Percentiles rank a stretch among this genome's conserved stretches.
phyloP scores from a whole-genome alignment of 768 basidiomycete genomes.

The Mycena metata region DNA sequence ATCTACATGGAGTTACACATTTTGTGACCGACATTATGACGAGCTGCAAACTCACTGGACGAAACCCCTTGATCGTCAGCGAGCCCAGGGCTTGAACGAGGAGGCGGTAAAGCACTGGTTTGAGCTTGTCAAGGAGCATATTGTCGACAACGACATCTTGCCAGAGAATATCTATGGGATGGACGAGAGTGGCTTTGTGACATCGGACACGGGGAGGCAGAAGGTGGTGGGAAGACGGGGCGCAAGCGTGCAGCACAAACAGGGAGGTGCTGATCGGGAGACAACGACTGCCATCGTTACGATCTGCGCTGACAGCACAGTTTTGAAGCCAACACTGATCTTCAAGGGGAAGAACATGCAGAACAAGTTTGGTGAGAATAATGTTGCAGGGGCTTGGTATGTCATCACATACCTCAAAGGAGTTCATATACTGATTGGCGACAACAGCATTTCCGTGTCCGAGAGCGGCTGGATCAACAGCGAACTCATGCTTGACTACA shows the following conservation, averaged over 20 bases:
- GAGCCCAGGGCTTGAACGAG: slow-evolving; percentile 47
- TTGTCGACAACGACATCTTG: slow-evolving; percentile 40
- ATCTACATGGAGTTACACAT: slow-evolving; percentile 46
- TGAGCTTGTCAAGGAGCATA: slow-evolving; percentile 45
- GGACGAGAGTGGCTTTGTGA: slow-evolving; percentile 54
- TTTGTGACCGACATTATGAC: slow-evolving; percentile 44
- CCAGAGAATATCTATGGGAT: slow-evolving; percentile 50
- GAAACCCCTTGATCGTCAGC: slow-evolving; percentile 47
- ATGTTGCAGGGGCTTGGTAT: slow-evolving; percentile 36
- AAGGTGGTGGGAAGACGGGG: slow-evolving; percentile 47
- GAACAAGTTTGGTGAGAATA: slow-evolving; percentile 27
- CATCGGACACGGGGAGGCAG: slow-evolving; percentile 43
- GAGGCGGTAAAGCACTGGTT: slow-evolving; percentile 50
- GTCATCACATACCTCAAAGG: slow-evolving; percentile 7
- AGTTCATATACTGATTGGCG: neutral
- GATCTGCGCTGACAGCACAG: slow-evolving; percentile 37
- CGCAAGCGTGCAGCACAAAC: slow-evolving; percentile 33
- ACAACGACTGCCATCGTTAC: slow-evolving; percentile 19
- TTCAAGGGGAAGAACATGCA: slow-evolving; percentile 36
- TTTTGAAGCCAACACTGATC: slow-evolving; percentile 30
- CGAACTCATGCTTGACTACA: slow-evolving; percentile 37
- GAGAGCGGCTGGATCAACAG: slow-evolving; percentile 43
- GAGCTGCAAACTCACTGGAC: slow-evolving; percentile 51
- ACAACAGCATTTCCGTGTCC: slow-evolving; percentile 35
- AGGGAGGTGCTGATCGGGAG: neutral